phyloP scores from a whole-genome alignment of 2,329 filamentous ascomycete species.

The Cyphellophora europaea region DNA sequence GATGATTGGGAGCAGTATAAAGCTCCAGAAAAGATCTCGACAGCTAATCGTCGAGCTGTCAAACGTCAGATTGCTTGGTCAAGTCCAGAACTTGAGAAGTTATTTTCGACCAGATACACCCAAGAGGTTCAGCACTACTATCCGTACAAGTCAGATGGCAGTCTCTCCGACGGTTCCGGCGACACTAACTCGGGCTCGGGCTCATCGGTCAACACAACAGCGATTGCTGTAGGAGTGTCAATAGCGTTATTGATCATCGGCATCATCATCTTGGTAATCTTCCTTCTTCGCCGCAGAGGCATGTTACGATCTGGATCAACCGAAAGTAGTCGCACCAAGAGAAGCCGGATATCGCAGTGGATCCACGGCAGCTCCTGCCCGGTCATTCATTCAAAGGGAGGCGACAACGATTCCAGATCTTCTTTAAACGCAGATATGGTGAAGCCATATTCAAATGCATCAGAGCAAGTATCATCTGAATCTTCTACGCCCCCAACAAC shows the following conservation, averaged over 20 bases:
- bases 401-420: background rate
- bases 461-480: background rate
- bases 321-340: background rate
- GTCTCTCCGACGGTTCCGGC: slow-evolving; percentile 9
- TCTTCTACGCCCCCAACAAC: too few species aligned
- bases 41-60: background rate
- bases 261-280: slow-evolving; percentile 39
- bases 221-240: slow-evolving; percentile 53
- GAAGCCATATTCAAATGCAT: background rate
- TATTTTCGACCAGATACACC: slow-evolving; percentile 50
- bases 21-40: background rate
- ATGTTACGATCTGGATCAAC: slow-evolving; percentile 8
- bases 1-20: slow-evolving; percentile 22
- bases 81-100: slow-evolving; percentile 4
- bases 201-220: slow-evolving; percentile 29
- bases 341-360: slow-evolving; percentile 11
- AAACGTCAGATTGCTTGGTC: background rate
- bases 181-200: background rate
- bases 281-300: slow-evolving; percentile 40
- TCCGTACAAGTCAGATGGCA: slow-evolving; percentile 41
- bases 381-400: background rate
- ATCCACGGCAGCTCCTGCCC: slow-evolving; percentile 11
- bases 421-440: background rate
- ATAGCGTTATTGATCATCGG: slow-evolving; percentile 50
- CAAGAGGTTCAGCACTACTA: slow-evolving; percentile 49